These are phyloP conservation scores for Leishmania amazonensis DNA, from an alignment of 208 protist species.

Conservation along the genomic window DNA sequence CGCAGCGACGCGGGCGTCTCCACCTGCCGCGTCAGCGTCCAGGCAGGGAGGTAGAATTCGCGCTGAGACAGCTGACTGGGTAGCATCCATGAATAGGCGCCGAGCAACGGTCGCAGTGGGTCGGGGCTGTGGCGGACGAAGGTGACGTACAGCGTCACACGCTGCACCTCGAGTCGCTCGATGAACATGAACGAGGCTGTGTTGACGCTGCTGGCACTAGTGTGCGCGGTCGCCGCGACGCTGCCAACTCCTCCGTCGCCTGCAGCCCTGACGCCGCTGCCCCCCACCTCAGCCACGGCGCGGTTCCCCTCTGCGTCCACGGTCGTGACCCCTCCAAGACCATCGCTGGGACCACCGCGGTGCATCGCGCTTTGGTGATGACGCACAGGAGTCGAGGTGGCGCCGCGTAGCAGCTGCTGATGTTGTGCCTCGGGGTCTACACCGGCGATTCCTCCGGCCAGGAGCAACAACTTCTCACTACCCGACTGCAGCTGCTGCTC, in stretches of 20 bases:
- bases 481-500: conserved; percentile 8
- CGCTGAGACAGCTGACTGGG: conserved; percentile 52
- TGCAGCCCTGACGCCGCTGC: background rate
- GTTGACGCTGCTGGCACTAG: conserved; percentile 4
- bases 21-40: conserved; percentile 43
- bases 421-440: background rate
- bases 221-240: background rate
- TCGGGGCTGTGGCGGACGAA: conserved; percentile 62
- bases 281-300: background rate
- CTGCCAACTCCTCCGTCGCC: background rate
- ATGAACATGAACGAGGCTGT: conserved; percentile 48
- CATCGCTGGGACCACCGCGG: conserved; percentile 15
- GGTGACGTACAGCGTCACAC: conserved; percentile 64
- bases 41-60: conserved; percentile 51
- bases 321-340: conserved; percentile 5
- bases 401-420: conserved; percentile 9
- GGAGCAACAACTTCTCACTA: background rate
- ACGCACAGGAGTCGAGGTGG: conserved; percentile 22
- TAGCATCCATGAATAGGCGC: conserved; percentile 75
- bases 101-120: conserved; percentile 64
- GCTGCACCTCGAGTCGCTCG: conserved; percentile 47
- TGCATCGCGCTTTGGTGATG: conserved; percentile 14
- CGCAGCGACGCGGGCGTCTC: conserved; percentile 54
- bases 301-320: background rate
- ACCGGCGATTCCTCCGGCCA: conserved; percentile 6